A percentile compares a stretch with the other conserved stretches of the same genome.
phyloP scores from a whole-genome alignment of 2,329 filamentous ascomycete species.

The Aureobasidium sp. region DNA sequence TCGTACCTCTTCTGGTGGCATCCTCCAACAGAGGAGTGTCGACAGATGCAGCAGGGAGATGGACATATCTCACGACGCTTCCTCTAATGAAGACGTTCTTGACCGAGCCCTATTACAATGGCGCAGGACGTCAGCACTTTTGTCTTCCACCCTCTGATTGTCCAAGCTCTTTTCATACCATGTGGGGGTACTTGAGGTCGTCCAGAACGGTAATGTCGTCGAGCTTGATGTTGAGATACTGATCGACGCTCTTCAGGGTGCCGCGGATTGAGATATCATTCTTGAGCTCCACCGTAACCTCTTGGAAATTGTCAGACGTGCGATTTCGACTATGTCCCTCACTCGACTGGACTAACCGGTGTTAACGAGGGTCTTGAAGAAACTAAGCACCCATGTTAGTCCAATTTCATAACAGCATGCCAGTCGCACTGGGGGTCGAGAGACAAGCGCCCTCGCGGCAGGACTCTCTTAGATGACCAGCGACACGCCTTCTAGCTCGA shows the following conservation, averaged over 20 bases:
- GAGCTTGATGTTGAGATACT: conserved; percentile 98
- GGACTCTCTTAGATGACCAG: not conserved
- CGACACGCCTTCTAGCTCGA: not conserved
- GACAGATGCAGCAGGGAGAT: conserved; percentile 73
- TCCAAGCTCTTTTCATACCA: conserved; percentile 49
- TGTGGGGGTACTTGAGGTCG: conserved; percentile 87
- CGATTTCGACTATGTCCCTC: not conserved
- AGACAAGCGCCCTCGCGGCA: not conserved
- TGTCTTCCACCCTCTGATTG: not conserved
- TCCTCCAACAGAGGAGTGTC: conserved; percentile 85
- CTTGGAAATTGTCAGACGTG: conserved; percentile 42
- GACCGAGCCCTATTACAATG: conserved; percentile 56
- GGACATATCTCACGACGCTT: conserved; percentile 86
- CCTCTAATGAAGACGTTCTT: conserved; percentile 96
- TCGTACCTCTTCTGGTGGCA: conserved; percentile 73
- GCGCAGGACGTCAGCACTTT: not conserved
- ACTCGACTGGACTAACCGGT: not conserved
- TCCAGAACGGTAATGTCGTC: conserved; percentile 92
- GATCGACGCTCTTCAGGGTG: conserved; percentile 92
- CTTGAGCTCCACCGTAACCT: conserved; percentile 97
- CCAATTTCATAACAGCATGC: not conserved
- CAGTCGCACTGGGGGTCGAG: not conserved
- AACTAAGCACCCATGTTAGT: conserved; percentile 46
- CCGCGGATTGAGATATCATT: conserved; percentile 98
- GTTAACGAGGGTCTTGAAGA: conserved; percentile 98